Evolutionary conservation across 164 flowering plant genomes (phyloP).

Genomic region (Sedum album): DNA sequence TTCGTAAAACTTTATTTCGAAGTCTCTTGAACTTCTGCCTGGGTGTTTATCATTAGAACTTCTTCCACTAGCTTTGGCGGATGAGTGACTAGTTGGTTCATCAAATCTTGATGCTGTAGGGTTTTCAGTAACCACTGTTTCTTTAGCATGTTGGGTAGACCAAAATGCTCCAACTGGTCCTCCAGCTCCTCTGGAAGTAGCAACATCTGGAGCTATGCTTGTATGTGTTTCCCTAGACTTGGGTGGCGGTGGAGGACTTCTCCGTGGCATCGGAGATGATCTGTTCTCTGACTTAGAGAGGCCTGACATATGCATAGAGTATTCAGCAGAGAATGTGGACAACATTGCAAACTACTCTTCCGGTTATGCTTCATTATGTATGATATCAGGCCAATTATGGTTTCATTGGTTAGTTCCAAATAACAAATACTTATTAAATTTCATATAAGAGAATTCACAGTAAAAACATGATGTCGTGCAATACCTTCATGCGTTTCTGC

Average conservation of each 20-base stretch:
- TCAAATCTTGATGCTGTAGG: constrained; percentile 43
- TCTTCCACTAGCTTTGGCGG: constrained; percentile 15
- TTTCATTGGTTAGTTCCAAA: not conserved
- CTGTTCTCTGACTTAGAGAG: constrained; percentile 30
- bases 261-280: constrained; percentile 52
- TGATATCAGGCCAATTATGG: not conserved
- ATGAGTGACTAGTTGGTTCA: constrained; percentile 27
- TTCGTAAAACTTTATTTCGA: constrained; percentile 41
- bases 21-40: constrained; percentile 36
- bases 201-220: constrained; percentile 23
- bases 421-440: too few species aligned
- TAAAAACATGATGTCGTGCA: too few species aligned
- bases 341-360: not conserved
- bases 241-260: constrained; percentile 81
- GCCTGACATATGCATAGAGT: constrained; percentile 24
- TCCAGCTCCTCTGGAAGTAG: constrained; percentile 28
- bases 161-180: constrained; percentile 81
- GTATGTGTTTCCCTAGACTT: constrained; percentile 36
- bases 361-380: not conserved
- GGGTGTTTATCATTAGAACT: constrained; percentile 21
- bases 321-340: not conserved
- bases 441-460: too few species aligned
- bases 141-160: constrained; percentile 79
- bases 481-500: constrained; percentile 46
- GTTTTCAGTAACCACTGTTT: constrained; percentile 29